phyloP scores from a whole-genome alignment of 441 rosid genomes.

The Dalechampia spathulata region DNA sequence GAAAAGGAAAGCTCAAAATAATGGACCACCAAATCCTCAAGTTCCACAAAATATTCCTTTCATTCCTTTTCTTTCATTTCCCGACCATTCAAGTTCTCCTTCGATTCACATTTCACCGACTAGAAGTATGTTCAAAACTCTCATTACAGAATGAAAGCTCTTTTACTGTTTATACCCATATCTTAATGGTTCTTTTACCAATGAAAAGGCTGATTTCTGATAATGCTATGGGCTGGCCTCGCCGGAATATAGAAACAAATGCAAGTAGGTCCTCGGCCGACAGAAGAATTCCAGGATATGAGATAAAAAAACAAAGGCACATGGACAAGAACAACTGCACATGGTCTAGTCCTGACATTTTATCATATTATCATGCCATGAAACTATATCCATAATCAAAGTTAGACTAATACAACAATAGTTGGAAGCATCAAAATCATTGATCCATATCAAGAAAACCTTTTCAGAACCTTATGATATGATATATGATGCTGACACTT shows the following conservation, averaged over 20 bases:
- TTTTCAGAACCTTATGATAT: too few species aligned
- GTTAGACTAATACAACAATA: too few species aligned
- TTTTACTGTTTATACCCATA: background rate
- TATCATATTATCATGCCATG: too few species aligned
- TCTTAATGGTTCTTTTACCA: background rate
- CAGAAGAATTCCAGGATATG: constrained; percentile 14
- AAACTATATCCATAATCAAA: too few species aligned
- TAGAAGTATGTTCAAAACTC: too few species aligned
- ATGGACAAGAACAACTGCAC: constrained; percentile 19
- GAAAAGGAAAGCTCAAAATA: background rate
- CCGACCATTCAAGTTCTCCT: background rate
- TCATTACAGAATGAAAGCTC: too few species aligned
- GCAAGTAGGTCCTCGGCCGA: constrained; percentile 25
- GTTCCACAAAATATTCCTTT: background rate
- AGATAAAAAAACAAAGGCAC: background rate
- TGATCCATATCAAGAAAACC: too few species aligned
- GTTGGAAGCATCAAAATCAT: constrained; percentile 1
- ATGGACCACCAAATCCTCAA: constrained; percentile 1
- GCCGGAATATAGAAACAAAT: constrained; percentile 4
- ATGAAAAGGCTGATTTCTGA: background rate
- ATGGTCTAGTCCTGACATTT: too few species aligned
- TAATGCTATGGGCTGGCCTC: background rate
- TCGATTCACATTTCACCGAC: background rate
- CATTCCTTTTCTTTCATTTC: constrained; percentile 1
- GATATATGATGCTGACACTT: too few species aligned